phyloP scores from a whole-genome alignment of 352 stramenopile genomes.

The Thraustochytrium sp. region DNA sequence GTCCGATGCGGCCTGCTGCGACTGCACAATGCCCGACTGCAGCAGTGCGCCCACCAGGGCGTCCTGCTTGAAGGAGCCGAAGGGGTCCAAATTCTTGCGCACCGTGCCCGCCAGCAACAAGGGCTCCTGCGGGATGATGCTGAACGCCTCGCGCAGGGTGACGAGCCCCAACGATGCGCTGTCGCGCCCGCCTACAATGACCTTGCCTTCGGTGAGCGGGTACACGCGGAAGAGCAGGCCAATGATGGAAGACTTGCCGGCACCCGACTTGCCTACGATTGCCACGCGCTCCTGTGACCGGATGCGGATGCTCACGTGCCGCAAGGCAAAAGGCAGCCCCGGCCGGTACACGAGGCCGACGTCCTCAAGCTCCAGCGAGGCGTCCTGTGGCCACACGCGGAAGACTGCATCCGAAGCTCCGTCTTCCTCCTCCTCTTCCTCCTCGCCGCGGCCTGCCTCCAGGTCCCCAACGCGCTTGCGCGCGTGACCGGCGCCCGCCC shows the following conservation, averaged over 20 bases:
- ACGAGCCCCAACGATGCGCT: conserved; percentile 67
- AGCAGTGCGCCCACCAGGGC: conserved; percentile 76
- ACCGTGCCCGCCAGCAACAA: conserved; percentile 84
- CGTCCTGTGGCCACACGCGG: conserved; percentile 67
- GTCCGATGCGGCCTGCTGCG: conserved; percentile 47
- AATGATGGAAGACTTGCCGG: conserved; percentile 48
- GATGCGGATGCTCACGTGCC: conserved; percentile 46
- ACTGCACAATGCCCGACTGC: conserved; percentile 56
- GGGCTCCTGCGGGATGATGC: conserved; percentile 86
- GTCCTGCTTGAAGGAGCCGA: conserved; percentile 59
- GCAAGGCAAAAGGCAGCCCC: conserved; percentile 46
- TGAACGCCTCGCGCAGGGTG: conserved; percentile 73
- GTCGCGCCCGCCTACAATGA: conserved; percentile 86
- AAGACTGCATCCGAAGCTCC: conserved; percentile 44
- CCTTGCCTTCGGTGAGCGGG: conserved; percentile 74
- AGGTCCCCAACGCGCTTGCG: background rate
- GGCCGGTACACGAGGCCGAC: conserved; percentile 49
- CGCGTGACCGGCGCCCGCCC: background rate
- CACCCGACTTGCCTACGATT: conserved; percentile 49
- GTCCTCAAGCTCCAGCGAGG: conserved; percentile 54
- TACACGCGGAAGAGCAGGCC: conserved; percentile 85
- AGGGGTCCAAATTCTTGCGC: conserved; percentile 78
- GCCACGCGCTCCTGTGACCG: conserved; percentile 44
- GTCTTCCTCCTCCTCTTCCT: background rate
- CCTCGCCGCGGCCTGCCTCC: background rate